Conservation (phyloP, 1,284 basidiomycete genomes). For the Bondarzewia mesenterica region DNA sequence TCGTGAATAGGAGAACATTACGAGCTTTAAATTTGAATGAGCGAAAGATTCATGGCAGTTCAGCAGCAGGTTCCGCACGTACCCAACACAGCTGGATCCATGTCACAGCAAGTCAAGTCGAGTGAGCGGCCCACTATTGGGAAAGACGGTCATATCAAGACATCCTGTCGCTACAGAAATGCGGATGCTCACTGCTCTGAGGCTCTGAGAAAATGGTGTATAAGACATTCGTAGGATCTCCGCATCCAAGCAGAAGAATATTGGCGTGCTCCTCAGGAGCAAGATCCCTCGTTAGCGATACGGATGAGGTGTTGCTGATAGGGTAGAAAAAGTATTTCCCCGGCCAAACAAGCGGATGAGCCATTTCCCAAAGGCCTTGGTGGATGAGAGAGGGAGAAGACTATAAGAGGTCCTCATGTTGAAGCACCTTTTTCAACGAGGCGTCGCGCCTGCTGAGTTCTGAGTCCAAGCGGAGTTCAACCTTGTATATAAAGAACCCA, state of each 20-base stretch:
- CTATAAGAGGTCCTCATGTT: not conserved
- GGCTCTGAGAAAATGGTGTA: constrained; percentile 32
- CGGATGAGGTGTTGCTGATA: constrained; percentile 47
- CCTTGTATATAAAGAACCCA: no score
- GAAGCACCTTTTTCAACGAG: no score
- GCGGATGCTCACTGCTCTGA: no score
- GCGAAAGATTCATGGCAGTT: not conserved
- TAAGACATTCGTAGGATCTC: constrained; percentile 48
- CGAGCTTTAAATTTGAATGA: constrained; percentile 26
- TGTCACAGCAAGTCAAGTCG: constrained; percentile 56
- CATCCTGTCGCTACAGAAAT: no score
- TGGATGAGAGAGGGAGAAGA: not conserved
- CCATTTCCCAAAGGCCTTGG: constrained; percentile 20
- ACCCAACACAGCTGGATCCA: constrained; percentile 52
- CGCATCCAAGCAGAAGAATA: constrained; percentile 47
- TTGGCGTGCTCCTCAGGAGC: constrained; percentile 36
- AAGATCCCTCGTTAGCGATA: constrained; percentile 39
- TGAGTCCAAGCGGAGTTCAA: no score
- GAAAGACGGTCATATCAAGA: not conserved
- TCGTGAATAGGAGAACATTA: constrained; percentile 28
- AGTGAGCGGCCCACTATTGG: constrained; percentile 28
- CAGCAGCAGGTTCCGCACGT: no score
- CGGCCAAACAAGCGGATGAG: constrained; percentile 29
- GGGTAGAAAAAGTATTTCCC: constrained; percentile 44
- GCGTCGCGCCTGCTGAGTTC: no score